These are phyloP conservation scores for Fraxinus paxiana DNA, from an alignment of 305 asterid genomes.

Conservation along the genomic window DNA sequence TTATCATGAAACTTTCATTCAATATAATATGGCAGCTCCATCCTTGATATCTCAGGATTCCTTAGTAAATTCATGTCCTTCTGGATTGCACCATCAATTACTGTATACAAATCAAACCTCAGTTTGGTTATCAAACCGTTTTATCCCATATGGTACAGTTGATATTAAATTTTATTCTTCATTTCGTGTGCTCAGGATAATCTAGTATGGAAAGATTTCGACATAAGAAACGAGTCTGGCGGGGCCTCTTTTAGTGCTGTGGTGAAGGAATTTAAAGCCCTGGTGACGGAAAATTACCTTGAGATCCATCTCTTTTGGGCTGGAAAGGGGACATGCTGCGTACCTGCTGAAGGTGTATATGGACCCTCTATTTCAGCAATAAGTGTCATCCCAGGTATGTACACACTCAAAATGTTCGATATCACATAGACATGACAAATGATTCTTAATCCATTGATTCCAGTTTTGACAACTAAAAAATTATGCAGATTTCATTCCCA, in stretches of 20 bases:
- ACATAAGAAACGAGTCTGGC: slow-evolving; percentile 49
- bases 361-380: slow-evolving; percentile 71
- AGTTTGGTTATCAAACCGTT: not conserved
- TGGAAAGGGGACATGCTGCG: slow-evolving; percentile 75
- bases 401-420: not conserved
- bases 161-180: not conserved
- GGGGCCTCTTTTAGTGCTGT: slow-evolving; percentile 41
- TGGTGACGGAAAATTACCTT: slow-evolving; percentile 50
- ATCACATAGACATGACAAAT: not conserved
- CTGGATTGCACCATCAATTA: not conserved
- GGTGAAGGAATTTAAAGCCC: slow-evolving; percentile 29
- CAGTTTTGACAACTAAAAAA: not conserved
- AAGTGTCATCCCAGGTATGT: slow-evolving; percentile 57
- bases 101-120: not conserved
- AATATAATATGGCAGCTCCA: not conserved
- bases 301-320: slow-evolving; percentile 83
- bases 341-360: slow-evolving; percentile 46
- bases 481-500: slow-evolving; percentile 34
- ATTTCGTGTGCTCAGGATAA: slow-evolving; percentile 37
- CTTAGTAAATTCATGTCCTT: not conserved
- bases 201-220: slow-evolving; percentile 42
- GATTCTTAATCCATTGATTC: not conserved
- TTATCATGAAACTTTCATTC: not conserved
- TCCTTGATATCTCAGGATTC: not conserved
- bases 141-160: not conserved